These are phyloP conservation scores for Colletotrichum cordylinicola DNA, from an alignment of 2,329 filamentous ascomycete genomes.

Conservation along the genomic window DNA sequence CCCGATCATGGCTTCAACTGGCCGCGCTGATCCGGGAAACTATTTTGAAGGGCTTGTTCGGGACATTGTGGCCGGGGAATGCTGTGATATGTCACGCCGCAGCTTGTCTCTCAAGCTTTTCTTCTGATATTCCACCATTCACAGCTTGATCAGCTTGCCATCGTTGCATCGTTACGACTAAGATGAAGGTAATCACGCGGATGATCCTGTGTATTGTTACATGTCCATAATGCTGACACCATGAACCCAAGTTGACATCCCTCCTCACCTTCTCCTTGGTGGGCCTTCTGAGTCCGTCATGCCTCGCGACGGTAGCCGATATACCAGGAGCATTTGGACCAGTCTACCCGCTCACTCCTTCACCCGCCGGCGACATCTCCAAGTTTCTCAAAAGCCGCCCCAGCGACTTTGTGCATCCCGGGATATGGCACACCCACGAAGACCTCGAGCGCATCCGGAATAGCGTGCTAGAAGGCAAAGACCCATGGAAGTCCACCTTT, in stretches of 20 bases:
- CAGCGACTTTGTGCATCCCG: slow-evolving; percentile 6
- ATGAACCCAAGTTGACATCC: not conserved
- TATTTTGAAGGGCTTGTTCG: not conserved
- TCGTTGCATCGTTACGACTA: not conserved
- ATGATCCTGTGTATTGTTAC: not conserved
- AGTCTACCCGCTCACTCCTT: not conserved
- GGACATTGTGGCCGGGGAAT: not conserved
- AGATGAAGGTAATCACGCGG: not conserved
- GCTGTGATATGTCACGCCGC: not conserved
- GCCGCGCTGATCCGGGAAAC: not conserved
- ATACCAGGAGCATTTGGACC: not conserved
- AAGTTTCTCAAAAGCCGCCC: slow-evolving; percentile 4
- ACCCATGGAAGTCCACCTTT: slow-evolving; percentile 8
- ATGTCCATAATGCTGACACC: accelerated
- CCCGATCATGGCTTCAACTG: not conserved
- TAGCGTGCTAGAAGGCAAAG: not conserved
- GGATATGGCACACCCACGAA: slow-evolving; percentile 17
- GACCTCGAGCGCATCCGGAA: slow-evolving; percentile 15
- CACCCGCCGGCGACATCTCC: not conserved
- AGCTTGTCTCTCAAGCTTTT: not conserved
- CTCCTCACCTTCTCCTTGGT: not conserved
- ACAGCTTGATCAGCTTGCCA: not conserved
- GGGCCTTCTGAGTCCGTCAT: not conserved
- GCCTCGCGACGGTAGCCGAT: not conserved
- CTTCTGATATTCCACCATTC: not conserved